Percentiles rank a stretch among this genome's conserved stretches.
phyloP scores from a whole-genome alignment of 192 early-diverging fungal genomes.

The Gaertneriomyces semiglobifer region DNA sequence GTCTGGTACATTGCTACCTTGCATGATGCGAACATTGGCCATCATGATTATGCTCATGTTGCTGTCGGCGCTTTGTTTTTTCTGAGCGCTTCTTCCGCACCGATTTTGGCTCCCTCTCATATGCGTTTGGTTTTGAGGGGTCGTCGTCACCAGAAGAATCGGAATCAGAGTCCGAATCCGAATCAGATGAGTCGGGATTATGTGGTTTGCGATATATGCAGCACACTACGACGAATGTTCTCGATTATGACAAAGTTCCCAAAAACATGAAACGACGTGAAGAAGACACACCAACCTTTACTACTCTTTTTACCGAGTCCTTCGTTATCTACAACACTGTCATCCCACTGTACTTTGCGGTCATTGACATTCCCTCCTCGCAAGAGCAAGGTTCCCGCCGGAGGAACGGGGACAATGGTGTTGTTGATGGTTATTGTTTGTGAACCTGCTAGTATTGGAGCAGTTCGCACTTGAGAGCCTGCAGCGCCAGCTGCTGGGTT shows the following conservation, averaged over 20 bases:
- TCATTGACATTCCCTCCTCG: slow-evolving; percentile 46
- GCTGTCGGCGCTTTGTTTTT: slow-evolving; percentile 14
- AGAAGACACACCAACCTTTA: slow-evolving; percentile 48
- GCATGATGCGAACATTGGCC: slow-evolving; percentile 11
- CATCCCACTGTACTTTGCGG: slow-evolving; percentile 60
- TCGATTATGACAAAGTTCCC: not conserved
- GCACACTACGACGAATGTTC: slow-evolving; percentile 49
- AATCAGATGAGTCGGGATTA: slow-evolving; percentile 19
- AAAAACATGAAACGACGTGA: not conserved
- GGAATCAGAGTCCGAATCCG: slow-evolving; percentile 31
- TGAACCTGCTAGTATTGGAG: slow-evolving; percentile 1
- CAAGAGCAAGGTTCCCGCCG: slow-evolving; percentile 46
- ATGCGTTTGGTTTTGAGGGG: slow-evolving; percentile 41
- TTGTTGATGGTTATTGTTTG: slow-evolving; percentile 14
- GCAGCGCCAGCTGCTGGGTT: too few species aligned
- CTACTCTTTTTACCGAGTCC: slow-evolving; percentile 65
- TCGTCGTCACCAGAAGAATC: slow-evolving; percentile 32
- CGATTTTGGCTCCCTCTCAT: slow-evolving; percentile 49
- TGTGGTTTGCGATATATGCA: slow-evolving; percentile 69
- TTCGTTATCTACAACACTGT: slow-evolving; percentile 66
- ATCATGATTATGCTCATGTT: slow-evolving; percentile 1
- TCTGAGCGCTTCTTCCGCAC: slow-evolving; percentile 17
- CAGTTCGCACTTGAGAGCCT: not conserved
- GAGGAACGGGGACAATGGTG: not conserved
- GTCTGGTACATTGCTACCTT: too few species aligned